Base-by-base conservation (phyloP, 257 asterid genomes). In the Forsythia viridissima region DNA sequence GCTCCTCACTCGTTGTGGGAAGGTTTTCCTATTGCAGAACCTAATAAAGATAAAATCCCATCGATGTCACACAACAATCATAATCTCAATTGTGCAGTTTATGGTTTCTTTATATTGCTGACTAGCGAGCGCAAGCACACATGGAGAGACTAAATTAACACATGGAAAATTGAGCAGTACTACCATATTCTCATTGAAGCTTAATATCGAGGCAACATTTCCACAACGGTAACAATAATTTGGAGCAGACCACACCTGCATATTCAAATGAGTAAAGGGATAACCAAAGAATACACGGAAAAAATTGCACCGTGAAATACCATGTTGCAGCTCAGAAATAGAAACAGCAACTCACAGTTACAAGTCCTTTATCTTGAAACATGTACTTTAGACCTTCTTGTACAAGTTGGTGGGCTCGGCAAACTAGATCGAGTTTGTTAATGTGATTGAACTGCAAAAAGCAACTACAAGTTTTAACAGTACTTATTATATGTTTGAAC, bases 191-290 rank as follows among this genome's bases (percentile, higher is more conserved):
- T 93, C 99, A 71, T 91, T 92, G 92, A 95, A 95, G 92, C 94
- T 93, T 89, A 95, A 86, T 82, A 95, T 95, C 4, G 99, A 95
- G 68, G 99, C 99, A 38, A 95, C 98, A 81, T 95, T 95, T 77
- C 99, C 99, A 80, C 99, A 95, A 18, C 99, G 98, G 78, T 95
- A 95, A 81, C 99, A 95, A 79, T 95, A 93, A 83, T 95, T 95
- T 76, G 99, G 98, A 5, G 99, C 99, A 81, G 98, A 95, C 99
- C 99, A 95, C 48, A 95, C 99, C 99, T 95, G 96, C 84, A 77
- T 43, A 57, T 21, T 21, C 71, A 80, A 75, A 15, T 63, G 3
- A 63, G 40, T 36, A 73, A 79, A 37, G 71, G 43, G 77, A 63
- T 70, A 79, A 55, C 52, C n/a, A 81, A 84, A 77, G 38, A 34